Base-by-base conservation (phyloP, 805 yeast species). In the Wickerhamomyces rabaulensis region DNA sequence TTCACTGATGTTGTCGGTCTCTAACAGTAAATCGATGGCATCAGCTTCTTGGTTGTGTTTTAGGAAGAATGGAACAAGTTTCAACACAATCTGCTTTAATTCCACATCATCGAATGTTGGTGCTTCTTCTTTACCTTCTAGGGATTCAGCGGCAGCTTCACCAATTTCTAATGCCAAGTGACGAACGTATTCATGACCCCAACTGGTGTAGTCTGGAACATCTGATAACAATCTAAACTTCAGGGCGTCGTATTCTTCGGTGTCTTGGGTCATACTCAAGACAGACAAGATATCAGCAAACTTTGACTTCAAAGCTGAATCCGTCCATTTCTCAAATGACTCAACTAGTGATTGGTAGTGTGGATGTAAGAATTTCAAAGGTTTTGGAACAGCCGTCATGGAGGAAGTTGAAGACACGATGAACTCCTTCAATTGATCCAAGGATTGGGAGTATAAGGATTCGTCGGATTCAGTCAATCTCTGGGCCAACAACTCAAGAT, bases 341-440 rank as follows among this genome's bases (percentile, higher is more conserved):
- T 71, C 75, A 29, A 79, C 78, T 58, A 94, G 73, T n/a, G 74
- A 59, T 19, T 84, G 82, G 63, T 84, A 94, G 60, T 82, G 87
- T 8, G 97, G 96, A 60, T 96, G 81, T 53, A 94, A 75, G 64
- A 94, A 94, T 71, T 94, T 95, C 69, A 94, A 78, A 6, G 99
- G 99, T 67, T 94, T 94, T 35, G 99, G 99, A 43, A 94, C 99
- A 3, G 99, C 99, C 2, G 99, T 94, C 97, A 94, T 94, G 9
- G 97, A 91, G 35, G 97, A 87, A 3, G 99, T 94, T 12, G 97
- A 87, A 46, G 94, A 95, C 54, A 88, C 80, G 58, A 94, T 91
- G 57, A 80, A 80, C 42, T 75, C 78, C 61, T 89, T 90, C 65
- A 94, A 76, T 44, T 82, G 74, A 38, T 75, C 74, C 56, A 94